Conservation (phyloP, 2,329 filamentous ascomycete genomes). For the Stemphylium beticola region DNA sequence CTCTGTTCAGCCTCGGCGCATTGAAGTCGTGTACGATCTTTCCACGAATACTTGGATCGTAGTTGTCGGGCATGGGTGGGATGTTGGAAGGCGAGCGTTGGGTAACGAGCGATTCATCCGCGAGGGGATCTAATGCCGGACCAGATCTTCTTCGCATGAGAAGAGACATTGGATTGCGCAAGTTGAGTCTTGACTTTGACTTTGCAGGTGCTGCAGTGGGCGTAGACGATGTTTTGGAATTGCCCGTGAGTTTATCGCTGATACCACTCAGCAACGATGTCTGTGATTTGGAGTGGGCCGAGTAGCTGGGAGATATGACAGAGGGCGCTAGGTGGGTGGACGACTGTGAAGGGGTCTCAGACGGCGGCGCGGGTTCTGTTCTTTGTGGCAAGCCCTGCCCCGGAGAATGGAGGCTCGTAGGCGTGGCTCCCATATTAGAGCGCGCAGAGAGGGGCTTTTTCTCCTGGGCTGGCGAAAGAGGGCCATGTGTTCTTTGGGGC, state of each 20-base stretch:
- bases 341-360: conserved; percentile 26
- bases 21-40: conserved; percentile 71
- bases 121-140: conserved; percentile 54
- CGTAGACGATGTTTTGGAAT: conserved; percentile 26
- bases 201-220: conserved; percentile 34
- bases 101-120: conserved; percentile 59
- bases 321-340: conserved; percentile 32
- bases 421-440: conserved; percentile 25
- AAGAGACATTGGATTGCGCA: conserved; percentile 67
- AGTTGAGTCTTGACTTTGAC: conserved; percentile 59
- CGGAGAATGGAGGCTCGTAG: conserved; percentile 41
- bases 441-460: conserved; percentile 24
- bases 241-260: conserved; percentile 38
- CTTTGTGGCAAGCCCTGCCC: conserved; percentile 31
- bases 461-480: conserved; percentile 30
- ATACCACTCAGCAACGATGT: conserved; percentile 42
- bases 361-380: conserved; percentile 2
- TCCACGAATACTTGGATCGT: conserved; percentile 68
- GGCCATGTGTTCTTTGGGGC: conserved; percentile 23
- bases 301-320: conserved; percentile 33
- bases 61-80: conserved; percentile 63
- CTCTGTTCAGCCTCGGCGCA: conserved; percentile 60
- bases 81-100: conserved; percentile 54
- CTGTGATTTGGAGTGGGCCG: conserved; percentile 40
- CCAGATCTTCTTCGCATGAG: conserved; percentile 63